A percentile compares a stretch with the other conserved stretches of the same genome.
Conservation (phyloP, 371 early-diverging fungal species). For the Mycotypha africana region DNA sequence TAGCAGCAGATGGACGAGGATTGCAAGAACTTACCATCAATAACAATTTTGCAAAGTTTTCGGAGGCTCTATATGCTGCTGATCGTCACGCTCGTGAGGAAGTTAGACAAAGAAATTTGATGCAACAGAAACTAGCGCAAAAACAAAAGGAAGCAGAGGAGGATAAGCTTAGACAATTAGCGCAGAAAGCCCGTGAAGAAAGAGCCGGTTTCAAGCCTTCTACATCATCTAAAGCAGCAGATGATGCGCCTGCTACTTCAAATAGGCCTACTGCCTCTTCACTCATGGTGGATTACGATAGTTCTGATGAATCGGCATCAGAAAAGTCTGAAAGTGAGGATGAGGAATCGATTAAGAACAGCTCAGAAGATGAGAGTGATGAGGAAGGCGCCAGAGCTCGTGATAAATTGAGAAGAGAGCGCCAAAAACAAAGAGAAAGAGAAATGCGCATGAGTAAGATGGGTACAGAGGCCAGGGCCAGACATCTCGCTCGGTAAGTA, state of each 20-base stretch:
- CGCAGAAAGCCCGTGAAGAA: slow-evolving; percentile 91
- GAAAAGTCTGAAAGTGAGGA: slow-evolving; percentile 28
- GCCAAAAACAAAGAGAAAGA: slow-evolving; percentile 80
- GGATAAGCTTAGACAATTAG: slow-evolving; percentile 79
- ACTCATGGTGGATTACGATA: slow-evolving; percentile 41
- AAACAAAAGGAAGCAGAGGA: slow-evolving; percentile 94
- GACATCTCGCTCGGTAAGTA: slow-evolving; percentile 64
- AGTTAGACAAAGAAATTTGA: slow-evolving; percentile 80
- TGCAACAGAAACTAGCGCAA: slow-evolving; percentile 89
- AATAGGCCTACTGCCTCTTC: slow-evolving; percentile 42
- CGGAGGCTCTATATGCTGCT: slow-evolving; percentile 92
- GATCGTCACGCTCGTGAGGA: slow-evolving; percentile 94
- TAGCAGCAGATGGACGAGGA: slow-evolving; percentile 96
- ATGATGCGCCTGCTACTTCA: slow-evolving; percentile 16
- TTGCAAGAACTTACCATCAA: slow-evolving; percentile 88
- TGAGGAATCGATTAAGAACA: slow-evolving; percentile 9
- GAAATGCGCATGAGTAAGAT: slow-evolving; percentile 86
- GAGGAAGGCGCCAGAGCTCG: slow-evolving; percentile 67
- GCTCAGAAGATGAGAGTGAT: slow-evolving; percentile 24
- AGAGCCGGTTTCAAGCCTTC: slow-evolving; percentile 41
- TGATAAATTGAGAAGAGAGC: slow-evolving; percentile 83
- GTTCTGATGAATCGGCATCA: slow-evolving; percentile 39
- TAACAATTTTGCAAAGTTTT: slow-evolving; percentile 93
- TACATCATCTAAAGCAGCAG: slow-evolving; percentile 5
- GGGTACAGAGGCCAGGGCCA: slow-evolving; percentile 85